These are phyloP conservation scores for Bacidia gigantensis DNA, from an alignment of 495 filamentous ascomycete species.

Conservation along the genomic window DNA sequence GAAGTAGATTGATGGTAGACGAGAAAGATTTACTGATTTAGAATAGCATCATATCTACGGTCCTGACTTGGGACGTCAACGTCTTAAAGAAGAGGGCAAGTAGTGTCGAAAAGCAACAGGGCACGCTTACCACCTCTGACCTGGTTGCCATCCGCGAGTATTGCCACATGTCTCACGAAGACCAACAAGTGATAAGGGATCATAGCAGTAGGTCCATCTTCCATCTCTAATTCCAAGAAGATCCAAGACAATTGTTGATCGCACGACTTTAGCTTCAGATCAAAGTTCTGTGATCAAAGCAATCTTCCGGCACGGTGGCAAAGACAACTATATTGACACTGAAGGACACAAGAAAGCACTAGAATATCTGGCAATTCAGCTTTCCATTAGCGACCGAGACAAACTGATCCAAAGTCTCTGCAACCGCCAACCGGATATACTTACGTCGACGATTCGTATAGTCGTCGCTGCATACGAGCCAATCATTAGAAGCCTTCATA, in stretches of 20 bases:
- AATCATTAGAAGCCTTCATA: conserved; percentile 48
- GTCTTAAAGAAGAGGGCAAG: conserved; percentile 41
- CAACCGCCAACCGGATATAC: conserved; percentile 41
- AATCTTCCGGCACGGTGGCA: background rate
- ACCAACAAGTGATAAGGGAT: conserved; percentile 34
- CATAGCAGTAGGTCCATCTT: conserved; percentile 23
- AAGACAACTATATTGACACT: conserved; percentile 26
- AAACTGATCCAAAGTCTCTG: conserved; percentile 44
- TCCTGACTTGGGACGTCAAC: conserved; percentile 44
- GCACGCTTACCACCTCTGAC: conserved; percentile 33
- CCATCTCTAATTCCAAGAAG: conserved; percentile 29
- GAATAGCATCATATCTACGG: conserved; percentile 45
- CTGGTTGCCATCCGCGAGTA: conserved; percentile 36
- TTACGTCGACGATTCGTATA: conserved; percentile 43
- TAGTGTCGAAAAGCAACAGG: conserved; percentile 37
- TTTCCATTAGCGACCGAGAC: conserved; percentile 48
- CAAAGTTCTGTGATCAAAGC: background rate
- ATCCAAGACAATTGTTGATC: too few relatives aligned
- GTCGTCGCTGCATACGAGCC: conserved; percentile 47
- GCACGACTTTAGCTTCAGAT: background rate
- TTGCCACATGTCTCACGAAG: conserved; percentile 27
- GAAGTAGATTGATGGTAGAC: too few relatives aligned
- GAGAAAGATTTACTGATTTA: too few relatives aligned
- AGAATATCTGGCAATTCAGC: conserved; percentile 43
- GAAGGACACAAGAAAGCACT: conserved; percentile 38